phyloP scores from a whole-genome alignment of 2,329 filamentous ascomycete genomes.

The Colletotrichum cereale region DNA sequence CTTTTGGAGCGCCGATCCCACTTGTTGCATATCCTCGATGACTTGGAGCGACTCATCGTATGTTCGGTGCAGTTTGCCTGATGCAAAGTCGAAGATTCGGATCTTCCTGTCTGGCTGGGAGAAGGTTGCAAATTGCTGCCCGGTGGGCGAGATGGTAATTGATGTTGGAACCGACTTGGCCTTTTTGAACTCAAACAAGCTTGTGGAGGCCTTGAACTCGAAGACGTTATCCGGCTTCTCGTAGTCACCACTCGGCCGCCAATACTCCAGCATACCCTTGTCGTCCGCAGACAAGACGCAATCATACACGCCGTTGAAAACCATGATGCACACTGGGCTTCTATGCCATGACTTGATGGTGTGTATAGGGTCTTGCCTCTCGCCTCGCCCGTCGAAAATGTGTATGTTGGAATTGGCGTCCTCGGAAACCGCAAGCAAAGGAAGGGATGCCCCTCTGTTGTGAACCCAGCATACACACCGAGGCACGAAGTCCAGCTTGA shows the following conservation, averaged over 20 bases:
- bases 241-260: constrained; percentile 83
- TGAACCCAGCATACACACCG: constrained; percentile 94
- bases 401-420: constrained; percentile 78
- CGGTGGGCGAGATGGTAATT: constrained; percentile 86
- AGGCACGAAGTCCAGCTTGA: constrained; percentile 81
- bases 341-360: constrained; percentile 85
- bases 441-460: constrained; percentile 85
- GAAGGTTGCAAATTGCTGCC: constrained; percentile 86
- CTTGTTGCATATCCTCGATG: constrained; percentile 94
- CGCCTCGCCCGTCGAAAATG: constrained; percentile 91
- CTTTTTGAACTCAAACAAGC: constrained; percentile 97
- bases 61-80: constrained; percentile 88
- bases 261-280: constrained; percentile 96
- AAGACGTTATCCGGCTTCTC: constrained; percentile 95
- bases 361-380: constrained; percentile 81
- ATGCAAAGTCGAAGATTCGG: constrained; percentile 91
- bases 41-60: constrained; percentile 95
- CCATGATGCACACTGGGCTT: constrained; percentile 84
- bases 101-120: constrained; percentile 96
- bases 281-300: constrained; percentile 93
- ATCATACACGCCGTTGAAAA: constrained; percentile 88
- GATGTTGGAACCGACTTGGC: constrained; percentile 86
- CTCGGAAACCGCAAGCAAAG: constrained; percentile 86
- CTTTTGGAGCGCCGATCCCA: constrained; percentile 84
- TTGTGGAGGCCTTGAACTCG: constrained; percentile 92